phyloP scores from a whole-genome alignment of 345 rosid species.

The Turritis glabra region DNA sequence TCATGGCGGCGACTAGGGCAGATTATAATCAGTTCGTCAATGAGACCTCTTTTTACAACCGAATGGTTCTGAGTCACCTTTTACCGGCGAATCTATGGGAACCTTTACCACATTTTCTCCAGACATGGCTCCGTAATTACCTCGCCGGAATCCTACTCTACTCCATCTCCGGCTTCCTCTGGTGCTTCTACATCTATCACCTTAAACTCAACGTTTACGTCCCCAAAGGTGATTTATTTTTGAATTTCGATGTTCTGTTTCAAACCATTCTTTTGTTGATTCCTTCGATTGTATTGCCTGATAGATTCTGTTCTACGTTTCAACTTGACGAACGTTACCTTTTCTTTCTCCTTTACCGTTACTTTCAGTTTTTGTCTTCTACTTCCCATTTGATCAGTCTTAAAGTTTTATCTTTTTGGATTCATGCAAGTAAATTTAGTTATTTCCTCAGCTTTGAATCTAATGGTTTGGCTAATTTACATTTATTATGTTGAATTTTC shows the following conservation, averaged over 20 bases:
- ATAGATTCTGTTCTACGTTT: neutral
- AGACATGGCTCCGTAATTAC: conserved; percentile 83
- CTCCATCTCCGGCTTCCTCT: conserved; percentile 62
- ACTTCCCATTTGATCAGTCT: neutral
- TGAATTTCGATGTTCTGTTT: neutral
- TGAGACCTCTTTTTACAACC: conserved; percentile 61
- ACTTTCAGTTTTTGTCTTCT: neutral
- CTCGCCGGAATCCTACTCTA: conserved; percentile 60
- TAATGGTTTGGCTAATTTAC: too few species aligned
- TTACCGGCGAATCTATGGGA: conserved; percentile 56
- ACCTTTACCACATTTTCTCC: conserved; percentile 62
- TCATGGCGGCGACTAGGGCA: neutral
- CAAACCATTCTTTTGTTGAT: neutral
- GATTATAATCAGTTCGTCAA: conserved; percentile 37
- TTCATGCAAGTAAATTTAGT: neutral
- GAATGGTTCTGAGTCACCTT: conserved; percentile 54
- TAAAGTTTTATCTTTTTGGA: neutral
- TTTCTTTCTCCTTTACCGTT: neutral
- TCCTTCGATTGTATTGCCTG: neutral
- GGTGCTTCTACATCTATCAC: conserved; percentile 84
- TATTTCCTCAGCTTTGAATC: neutral
- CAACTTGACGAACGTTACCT: neutral
- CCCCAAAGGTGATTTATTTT: conserved; percentile 54
- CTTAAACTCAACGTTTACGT: conserved; percentile 63
- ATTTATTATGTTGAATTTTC: neutral